Evolutionary conservation across 331 rosid genomes (phyloP).

Genomic region (Stylosanthes scabra): DNA sequence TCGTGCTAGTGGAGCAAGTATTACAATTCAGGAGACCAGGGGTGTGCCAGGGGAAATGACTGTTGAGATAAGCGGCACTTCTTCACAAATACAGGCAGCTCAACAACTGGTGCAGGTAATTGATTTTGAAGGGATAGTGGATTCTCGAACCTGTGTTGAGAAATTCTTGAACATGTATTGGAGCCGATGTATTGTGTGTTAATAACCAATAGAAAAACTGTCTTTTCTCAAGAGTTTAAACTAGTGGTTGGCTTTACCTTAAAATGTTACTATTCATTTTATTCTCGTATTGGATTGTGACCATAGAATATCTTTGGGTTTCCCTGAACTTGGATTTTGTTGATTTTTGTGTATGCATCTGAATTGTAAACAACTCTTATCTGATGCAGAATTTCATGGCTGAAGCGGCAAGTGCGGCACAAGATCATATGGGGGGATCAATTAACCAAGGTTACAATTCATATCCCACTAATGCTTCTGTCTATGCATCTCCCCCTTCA

Average conservation of each 20-base stretch:
- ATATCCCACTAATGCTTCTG: conserved; percentile 53
- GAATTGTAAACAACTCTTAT: conserved; percentile 11
- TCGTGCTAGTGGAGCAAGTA: conserved; percentile 68
- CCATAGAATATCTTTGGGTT: too few species aligned
- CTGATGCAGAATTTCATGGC: conserved; percentile 66
- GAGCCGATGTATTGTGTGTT: too few species aligned
- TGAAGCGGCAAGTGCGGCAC: conserved; percentile 60
- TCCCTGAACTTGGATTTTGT: background rate
- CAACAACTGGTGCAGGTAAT: conserved; percentile 67
- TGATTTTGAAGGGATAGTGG: conserved; percentile 24
- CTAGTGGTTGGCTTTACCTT: background rate
- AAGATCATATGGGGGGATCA: conserved; percentile 54
- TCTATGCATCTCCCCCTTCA: conserved; percentile 56
- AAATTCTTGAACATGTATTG: background rate
- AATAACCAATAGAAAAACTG: too few species aligned
- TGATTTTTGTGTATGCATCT: background rate
- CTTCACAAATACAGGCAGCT: conserved; percentile 65
- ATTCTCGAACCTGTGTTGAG: conserved; percentile 25
- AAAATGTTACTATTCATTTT: too few species aligned
- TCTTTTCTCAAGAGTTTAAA: too few species aligned
- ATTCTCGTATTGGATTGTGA: too few species aligned
- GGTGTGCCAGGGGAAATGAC: conserved; percentile 75
- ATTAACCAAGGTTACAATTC: conserved; percentile 56
- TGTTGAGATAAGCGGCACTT: conserved; percentile 64
- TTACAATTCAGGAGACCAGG: conserved; percentile 71